Evolutionary conservation across 1,284 basidiomycete species (phyloP).

Genomic region (Kwoniella shivajii): DNA sequence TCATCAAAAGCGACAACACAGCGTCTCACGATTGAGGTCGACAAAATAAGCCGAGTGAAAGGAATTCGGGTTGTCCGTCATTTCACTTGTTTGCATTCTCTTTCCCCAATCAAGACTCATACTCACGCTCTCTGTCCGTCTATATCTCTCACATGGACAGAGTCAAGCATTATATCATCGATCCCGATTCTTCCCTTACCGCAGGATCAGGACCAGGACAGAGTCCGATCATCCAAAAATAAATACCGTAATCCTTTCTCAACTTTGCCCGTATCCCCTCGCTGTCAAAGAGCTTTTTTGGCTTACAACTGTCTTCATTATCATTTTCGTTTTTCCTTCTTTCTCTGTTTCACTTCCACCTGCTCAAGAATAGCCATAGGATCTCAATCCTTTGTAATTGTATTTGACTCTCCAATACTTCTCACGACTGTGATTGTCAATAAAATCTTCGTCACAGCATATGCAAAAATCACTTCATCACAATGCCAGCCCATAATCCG

Average conservation of each 20-base stretch:
- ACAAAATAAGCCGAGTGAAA: no score
- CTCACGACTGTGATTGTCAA: not conserved
- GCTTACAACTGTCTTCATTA: no score
- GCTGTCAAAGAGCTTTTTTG: not conserved
- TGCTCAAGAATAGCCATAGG: no score
- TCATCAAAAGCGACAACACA: constrained; percentile 3
- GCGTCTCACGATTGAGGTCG: not conserved
- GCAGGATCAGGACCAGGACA: no score
- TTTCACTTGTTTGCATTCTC: not conserved
- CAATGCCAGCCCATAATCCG: not conserved
- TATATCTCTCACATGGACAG: no score
- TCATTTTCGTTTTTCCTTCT: no score
- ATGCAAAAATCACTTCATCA: not conserved
- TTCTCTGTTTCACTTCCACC: no score
- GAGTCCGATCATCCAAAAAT: not conserved
- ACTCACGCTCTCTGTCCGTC: no score
- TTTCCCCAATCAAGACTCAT: not conserved
- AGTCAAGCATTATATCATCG: no score
- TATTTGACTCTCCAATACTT: not conserved
- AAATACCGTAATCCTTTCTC: not conserved
- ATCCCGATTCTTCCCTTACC: no score
- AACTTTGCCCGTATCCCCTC: not conserved
- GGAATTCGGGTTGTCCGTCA: no score
- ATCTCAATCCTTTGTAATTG: no score
- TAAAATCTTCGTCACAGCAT: not conserved